Conservation (phyloP, 2,329 filamentous ascomycete genomes). For the Dendrostoma leiphaemia region DNA sequence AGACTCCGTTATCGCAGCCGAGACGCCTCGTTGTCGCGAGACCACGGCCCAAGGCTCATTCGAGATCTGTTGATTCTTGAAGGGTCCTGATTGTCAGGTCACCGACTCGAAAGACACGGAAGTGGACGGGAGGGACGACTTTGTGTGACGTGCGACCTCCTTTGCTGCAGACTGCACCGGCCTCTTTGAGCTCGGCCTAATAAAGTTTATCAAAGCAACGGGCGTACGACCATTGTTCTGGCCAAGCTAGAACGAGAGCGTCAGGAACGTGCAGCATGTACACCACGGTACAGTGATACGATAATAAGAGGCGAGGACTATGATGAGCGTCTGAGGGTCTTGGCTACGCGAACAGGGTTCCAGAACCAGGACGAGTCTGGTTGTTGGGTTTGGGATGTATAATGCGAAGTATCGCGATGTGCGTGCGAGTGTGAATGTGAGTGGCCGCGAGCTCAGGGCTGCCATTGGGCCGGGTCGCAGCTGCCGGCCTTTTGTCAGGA, state of each 20-base stretch:
- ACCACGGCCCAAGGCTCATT: neutral
- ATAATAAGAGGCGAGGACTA: too few relatives aligned
- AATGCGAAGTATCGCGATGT: too few relatives aligned
- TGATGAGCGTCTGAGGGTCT: too few relatives aligned
- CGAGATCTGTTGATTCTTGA: neutral
- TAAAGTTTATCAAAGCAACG: neutral
- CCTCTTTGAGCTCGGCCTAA: too few relatives aligned
- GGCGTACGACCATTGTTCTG: neutral
- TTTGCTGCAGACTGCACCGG: neutral
- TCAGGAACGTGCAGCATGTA: neutral
- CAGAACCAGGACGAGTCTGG: too few relatives aligned
- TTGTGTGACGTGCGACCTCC: neutral
- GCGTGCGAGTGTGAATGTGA: too few relatives aligned
- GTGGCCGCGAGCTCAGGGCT: too few relatives aligned
- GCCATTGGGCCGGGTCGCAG: neutral
- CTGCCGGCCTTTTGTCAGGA: neutral
- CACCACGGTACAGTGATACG: too few relatives aligned
- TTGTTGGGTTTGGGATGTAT: too few relatives aligned
- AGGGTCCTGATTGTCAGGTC: neutral
- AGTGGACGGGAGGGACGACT: too few relatives aligned
- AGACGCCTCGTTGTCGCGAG: neutral
- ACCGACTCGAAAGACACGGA: neutral
- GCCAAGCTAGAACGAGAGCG: neutral
- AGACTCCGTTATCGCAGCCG: constrained; percentile 14
- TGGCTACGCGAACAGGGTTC: too few relatives aligned